Evolutionary conservation across 1,139 yeast genomes (phyloP), one percentile per base, ranked within the genome.

Genomic region (Kluyveromyces marxianus): DNA sequence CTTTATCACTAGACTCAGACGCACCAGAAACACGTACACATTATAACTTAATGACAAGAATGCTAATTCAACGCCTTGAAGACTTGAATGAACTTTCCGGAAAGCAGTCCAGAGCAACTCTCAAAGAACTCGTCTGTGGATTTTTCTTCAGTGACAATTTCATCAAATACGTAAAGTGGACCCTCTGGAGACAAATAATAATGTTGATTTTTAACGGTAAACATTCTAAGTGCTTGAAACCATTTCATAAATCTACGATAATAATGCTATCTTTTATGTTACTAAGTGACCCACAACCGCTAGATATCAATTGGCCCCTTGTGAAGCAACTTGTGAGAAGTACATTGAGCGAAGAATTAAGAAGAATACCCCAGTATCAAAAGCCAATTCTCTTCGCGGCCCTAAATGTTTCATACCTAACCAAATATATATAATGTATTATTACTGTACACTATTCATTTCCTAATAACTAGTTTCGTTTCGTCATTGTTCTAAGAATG

Each of bases 111-210:
- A 40, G 43, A 7, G 30, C 37, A 4, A 21, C 43, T n/a, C 2
- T 40, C 28, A 40, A 34, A 26, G 43, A 40, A 33, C 37, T 37
- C 1, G 26, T 40, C 3, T 40, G 35, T 26, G 43, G 43, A 7
- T 40, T 32, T 24, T 34, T 40, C 34, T 8, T 58, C 25, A 48
- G 56, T 10, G 46, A 48, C n/a, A 58, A 57, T 40, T 47, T 58
- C 4, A 31, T 51, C 7, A 57, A 57, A 14, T 49, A 57, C 29
- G 27, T 58, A 5, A 55, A 55, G 48, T 60, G 64, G 64, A 48
- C 61, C 4, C 31, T 55, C 2, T 58, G 62, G 60, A 50, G 60
- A 39, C 59, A 54, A 39, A 39, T 54, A 4, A 28, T 49, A 8
- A 38, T 40, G 42, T 34, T 36, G 7, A 14, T 47, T 4, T 44